Evolutionary conservation across 164 flowering plant species (phyloP).

Genomic region (Aristolochia californica): DNA sequence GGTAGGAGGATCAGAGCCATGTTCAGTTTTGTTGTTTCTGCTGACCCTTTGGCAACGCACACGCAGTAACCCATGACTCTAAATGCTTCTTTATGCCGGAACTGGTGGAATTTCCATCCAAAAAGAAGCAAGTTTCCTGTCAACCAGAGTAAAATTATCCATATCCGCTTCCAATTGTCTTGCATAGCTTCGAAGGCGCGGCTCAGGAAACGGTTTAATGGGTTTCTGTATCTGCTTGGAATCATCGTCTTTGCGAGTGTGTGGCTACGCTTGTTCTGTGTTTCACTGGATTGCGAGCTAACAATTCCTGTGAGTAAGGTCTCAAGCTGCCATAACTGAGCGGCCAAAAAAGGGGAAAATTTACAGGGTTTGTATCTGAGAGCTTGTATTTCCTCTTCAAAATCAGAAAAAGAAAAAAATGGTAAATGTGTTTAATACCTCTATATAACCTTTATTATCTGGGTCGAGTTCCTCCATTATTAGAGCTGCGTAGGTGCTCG

Average conservation of each 20-base stretch:
- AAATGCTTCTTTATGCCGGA: conserved; percentile 19
- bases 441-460: conserved; percentile 17
- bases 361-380: neutral
- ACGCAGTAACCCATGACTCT: conserved; percentile 67
- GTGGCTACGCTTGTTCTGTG: conserved; percentile 16
- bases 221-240: conserved; percentile 56
- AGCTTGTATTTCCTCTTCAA: neutral
- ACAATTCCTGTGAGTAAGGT: conserved; percentile 61
- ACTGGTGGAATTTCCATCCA: conserved; percentile 43
- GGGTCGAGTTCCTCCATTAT: conserved; percentile 99
- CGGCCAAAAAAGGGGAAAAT: neutral
- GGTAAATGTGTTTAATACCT: neutral
- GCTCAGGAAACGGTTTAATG: conserved; percentile 31
- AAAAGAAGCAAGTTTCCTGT: conserved; percentile 38
- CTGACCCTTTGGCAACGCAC: conserved; percentile 82
- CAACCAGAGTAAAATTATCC: conserved; percentile 55
- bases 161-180: conserved; percentile 74
- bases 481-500: conserved; percentile 57
- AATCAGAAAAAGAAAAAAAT: too few relatives aligned
- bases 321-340: conserved; percentile 89
- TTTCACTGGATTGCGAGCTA: conserved; percentile 21
- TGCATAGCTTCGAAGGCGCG: conserved; percentile 27
- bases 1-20: conserved; percentile 91
- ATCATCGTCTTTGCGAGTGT: conserved; percentile 74
- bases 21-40: conserved; percentile 74